Conservation (phyloP, 2,329 filamentous ascomycete genomes). For the Fusarium cicatricum region DNA sequence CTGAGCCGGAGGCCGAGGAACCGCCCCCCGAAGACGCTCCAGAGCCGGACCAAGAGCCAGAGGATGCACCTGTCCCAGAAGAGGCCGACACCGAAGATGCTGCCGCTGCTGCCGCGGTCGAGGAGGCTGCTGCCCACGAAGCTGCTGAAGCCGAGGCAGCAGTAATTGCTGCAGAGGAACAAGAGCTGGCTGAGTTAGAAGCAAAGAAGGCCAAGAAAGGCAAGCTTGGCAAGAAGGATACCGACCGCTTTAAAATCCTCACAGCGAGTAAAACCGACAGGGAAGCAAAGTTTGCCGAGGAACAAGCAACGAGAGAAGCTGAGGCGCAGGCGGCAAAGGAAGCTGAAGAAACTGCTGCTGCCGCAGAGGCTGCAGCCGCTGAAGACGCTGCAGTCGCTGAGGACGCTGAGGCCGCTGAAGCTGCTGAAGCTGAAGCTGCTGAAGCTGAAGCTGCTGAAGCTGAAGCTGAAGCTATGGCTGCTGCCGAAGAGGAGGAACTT, state of each 20-base stretch:
- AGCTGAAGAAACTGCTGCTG: slow-evolving; percentile 23
- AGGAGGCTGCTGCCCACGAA: slow-evolving; percentile 25
- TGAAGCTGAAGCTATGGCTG: slow-evolving; percentile 19
- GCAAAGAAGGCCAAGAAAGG: slow-evolving; percentile 60
- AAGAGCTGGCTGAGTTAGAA: slow-evolving; percentile 52
- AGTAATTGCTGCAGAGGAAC: slow-evolving; percentile 43
- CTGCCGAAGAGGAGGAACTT: slow-evolving; percentile 34
- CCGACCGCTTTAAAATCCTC: slow-evolving; percentile 53
- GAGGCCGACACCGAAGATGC: slow-evolving; percentile 33
- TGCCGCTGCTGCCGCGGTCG: slow-evolving; percentile 13
- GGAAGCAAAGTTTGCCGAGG: slow-evolving; percentile 52
- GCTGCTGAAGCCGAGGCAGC: slow-evolving; percentile 22
- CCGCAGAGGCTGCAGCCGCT: slow-evolving; percentile 1
- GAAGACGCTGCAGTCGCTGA: slow-evolving; percentile 20
- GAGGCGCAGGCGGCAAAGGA: slow-evolving; percentile 20
- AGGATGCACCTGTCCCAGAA: background rate
- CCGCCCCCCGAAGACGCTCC: background rate
- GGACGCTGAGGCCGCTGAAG: slow-evolving; percentile 31
- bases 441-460: slow-evolving; percentile 29
- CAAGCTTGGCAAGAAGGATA: slow-evolving; percentile 55
- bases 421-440: slow-evolving; percentile 24
- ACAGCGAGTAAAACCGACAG: slow-evolving; percentile 46
- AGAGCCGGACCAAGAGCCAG: slow-evolving; percentile 23
- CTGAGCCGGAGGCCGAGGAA: background rate
- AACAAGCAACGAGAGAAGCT: slow-evolving; percentile 36